Evolutionary conservation across 2,329 filamentous ascomycete genomes (phyloP), one percentile per base, ranked within the genome.

Genomic region (Fusarium decemcellulare): DNA sequence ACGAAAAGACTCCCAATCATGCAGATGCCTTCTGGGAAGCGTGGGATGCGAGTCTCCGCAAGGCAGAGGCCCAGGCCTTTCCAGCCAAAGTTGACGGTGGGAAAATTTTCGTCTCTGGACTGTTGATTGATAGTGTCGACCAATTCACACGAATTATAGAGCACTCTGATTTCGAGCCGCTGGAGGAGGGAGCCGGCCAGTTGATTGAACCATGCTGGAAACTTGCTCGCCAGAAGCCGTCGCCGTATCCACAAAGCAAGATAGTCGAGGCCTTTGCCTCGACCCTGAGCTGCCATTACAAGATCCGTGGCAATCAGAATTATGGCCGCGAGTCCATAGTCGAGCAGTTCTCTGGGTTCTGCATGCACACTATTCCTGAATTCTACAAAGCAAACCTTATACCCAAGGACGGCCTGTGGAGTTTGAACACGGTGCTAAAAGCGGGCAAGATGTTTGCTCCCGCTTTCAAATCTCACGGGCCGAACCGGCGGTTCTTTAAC

Each of bases 21-120:
- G 60, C 60, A 16, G 60, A 63, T 8, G 60, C 60, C 3, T 60
- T 42, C 8, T 63, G 60, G 60, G 60, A 63, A 16, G 56, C 60
- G 15, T 63, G 60, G 60, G 60, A 63, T 8, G 56, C 60, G 2
- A 63, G 47, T 47, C 34, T 63, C 27, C 39, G 60, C 7, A 63
- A 63, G n/a, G 10, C 48, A 9, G 34, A 63, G 11, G 32, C 16
- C 0, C 52, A 36, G 5, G 8, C n/a, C 5, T 36, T 42, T 4
- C 51, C 53, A 11, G 42, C 57, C 3, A 2, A 42, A 1, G 12
- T 40, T n/a, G n/a, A 63, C 14, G 60, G 40, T 0, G 12, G 54
- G 4, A 51, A 40, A 14, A 34, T 63, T 0, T 40, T 11, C 10
- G 36, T 63, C n/a, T 63, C 56, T 1, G 60, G 60, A 0, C 11